Percentiles rank a stretch among this genome's conserved stretches.
Conservation (phyloP, 495 filamentous ascomycete genomes). For the Geoglossum glabrum region DNA sequence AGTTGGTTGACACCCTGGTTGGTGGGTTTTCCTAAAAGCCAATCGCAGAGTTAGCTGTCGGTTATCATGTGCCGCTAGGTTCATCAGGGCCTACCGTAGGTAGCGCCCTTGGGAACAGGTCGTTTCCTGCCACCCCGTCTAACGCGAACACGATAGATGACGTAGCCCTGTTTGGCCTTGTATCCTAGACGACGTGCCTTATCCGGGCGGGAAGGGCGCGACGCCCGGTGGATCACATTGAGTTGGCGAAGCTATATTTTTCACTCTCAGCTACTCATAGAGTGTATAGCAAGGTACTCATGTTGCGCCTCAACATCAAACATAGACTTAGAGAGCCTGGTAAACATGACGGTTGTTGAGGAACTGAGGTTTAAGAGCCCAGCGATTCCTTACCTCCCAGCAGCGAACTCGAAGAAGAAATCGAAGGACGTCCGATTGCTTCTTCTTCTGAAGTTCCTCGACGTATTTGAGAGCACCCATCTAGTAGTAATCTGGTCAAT, state of each 20-base stretch:
- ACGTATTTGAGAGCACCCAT: conserved; percentile 98
- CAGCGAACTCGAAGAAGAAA: conserved; percentile 98
- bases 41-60: conserved; percentile 2
- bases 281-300: conserved; percentile 76
- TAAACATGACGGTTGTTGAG: not conserved
- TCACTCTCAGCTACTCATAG: conserved; percentile 99
- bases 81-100: conserved; percentile 39
- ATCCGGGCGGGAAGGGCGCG: conserved; percentile 92
- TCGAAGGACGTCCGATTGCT: conserved; percentile 97
- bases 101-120: conserved; percentile 93
- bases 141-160: conserved; percentile 97
- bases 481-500: conserved; percentile 16
- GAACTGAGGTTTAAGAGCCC: not conserved
- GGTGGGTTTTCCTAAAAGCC: conserved; percentile 75
- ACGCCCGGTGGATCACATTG: conserved; percentile 97
- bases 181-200: conserved; percentile 99
- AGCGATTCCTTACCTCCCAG: conserved; percentile 84
- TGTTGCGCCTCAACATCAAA: not conserved
- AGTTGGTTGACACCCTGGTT: conserved; percentile 99
- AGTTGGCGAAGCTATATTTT: conserved; percentile 98
- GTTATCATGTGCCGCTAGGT: not conserved
- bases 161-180: conserved; percentile 99
- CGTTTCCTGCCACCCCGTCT: conserved; percentile 93
- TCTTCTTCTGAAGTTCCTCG: conserved; percentile 99
- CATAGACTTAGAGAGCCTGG: not conserved